A percentile compares a stretch with the other conserved stretches of the same genome.
Evolutionary conservation across 345 rosid genomes (phyloP).

Genomic region (Mallotus nudiflorus): DNA sequence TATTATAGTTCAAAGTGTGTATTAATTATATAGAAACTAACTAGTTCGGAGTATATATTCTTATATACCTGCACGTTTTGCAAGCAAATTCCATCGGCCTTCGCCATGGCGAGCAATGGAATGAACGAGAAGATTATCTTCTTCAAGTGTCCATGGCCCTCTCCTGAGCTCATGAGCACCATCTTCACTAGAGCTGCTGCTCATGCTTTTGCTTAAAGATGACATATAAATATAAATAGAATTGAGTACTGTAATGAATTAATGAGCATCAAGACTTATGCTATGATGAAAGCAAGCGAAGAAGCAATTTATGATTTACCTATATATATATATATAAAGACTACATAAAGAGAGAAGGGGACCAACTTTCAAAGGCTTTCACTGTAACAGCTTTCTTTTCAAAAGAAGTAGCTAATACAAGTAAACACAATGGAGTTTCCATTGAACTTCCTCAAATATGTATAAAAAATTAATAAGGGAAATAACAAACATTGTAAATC

Average conservation of each 20-base stretch:
- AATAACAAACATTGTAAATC: too few species aligned
- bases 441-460: slow-evolving; percentile 17
- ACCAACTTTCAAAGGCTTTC: slow-evolving; percentile 1
- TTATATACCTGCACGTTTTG: slow-evolving; percentile 73
- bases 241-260: too few species aligned
- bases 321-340: slow-evolving; percentile 5
- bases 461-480: too few species aligned
- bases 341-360: not conserved
- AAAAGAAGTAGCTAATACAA: slow-evolving; percentile 21
- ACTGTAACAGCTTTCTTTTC: slow-evolving; percentile 37
- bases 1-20: too few species aligned
- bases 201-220: slow-evolving; percentile 15
- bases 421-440: slow-evolving; percentile 20
- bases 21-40: too few species aligned
- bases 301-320: too few species aligned
- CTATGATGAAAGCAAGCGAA: too few species aligned
- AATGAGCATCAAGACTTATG: too few species aligned
- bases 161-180: slow-evolving; percentile 49
- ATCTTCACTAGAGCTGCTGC: not conserved
- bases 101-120: slow-evolving; percentile 82
- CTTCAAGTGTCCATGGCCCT: slow-evolving; percentile 96
- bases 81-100: slow-evolving; percentile 93
- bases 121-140: slow-evolving; percentile 79
- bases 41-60: too few species aligned
- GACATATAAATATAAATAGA: slow-evolving; percentile 14